phyloP scores from a whole-genome alignment of 176 grass and related monocot genomes.

The Ampelocalamus luodianensis region DNA sequence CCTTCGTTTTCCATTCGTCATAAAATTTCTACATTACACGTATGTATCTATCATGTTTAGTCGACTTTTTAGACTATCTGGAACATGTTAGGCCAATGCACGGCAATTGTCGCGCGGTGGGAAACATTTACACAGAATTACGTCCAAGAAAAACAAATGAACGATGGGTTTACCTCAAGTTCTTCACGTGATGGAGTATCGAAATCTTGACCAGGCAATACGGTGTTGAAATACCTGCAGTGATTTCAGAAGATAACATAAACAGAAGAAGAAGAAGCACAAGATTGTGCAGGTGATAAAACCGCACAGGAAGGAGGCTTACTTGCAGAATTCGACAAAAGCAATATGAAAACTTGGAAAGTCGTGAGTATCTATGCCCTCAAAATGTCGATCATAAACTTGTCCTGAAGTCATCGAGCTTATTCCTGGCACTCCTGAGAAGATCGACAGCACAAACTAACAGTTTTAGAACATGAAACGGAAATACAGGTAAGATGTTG shows the following conservation, averaged over 20 bases:
- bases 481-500: background rate
- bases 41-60: background rate
- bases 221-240: slow-evolving; percentile 64
- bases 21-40: slow-evolving; percentile 28
- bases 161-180: slow-evolving; percentile 46
- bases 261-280: background rate
- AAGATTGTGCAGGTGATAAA: slow-evolving; percentile 1
- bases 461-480: background rate
- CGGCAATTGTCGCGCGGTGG: background rate
- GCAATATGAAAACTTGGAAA: slow-evolving; percentile 41
- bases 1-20: fast-evolving
- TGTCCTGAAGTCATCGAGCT: slow-evolving; percentile 35
- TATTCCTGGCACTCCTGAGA: slow-evolving; percentile 57
- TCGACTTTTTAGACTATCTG: background rate
- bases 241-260: background rate
- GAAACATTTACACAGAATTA: background rate
- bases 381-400: slow-evolving; percentile 58
- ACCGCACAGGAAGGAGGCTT: background rate
- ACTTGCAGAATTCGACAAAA: slow-evolving; percentile 79
- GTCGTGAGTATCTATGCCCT: background rate
- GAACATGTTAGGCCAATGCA: background rate
- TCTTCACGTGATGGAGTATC: background rate
- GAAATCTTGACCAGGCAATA: slow-evolving; percentile 81
- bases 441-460: background rate
- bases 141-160: background rate